These are phyloP conservation scores for Saccharum hybrid DNA, from an alignment of 202 grass and related monocot genomes.

Conservation along the genomic window DNA sequence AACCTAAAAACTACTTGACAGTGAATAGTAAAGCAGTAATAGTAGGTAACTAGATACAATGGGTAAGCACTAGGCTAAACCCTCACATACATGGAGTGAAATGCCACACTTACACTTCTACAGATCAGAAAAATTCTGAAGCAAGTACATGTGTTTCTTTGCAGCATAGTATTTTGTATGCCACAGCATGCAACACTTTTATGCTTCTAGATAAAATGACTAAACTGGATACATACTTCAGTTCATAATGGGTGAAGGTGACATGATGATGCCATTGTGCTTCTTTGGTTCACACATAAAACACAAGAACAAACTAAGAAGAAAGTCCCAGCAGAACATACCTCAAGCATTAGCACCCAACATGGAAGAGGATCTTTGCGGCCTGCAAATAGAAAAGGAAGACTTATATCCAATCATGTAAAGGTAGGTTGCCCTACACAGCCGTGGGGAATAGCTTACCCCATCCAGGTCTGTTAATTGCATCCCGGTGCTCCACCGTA, in stretches of 20 bases:
- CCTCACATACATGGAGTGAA: neutral
- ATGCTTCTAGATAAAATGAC: slow-evolving; percentile 21
- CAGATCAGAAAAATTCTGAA: neutral
- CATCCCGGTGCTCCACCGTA: slow-evolving; percentile 75
- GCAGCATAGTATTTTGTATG: neutral
- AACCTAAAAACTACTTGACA: no score
- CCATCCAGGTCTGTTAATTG: slow-evolving; percentile 86
- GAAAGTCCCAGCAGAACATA: slow-evolving; percentile 36
- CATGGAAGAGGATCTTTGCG: slow-evolving; percentile 64
- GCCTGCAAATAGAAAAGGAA: slow-evolving; percentile 51
- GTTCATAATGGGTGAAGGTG: neutral
- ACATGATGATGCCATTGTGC: slow-evolving; percentile 9
- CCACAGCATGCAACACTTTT: neutral
- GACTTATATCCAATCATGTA: slow-evolving; percentile 24
- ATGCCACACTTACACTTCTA: neutral
- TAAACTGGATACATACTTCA: slow-evolving; percentile 4
- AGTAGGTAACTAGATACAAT: no score
- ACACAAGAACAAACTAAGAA: slow-evolving; percentile 5
- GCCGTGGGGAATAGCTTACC: slow-evolving; percentile 59
- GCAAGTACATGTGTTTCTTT: neutral
- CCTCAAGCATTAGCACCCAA: slow-evolving; percentile 99
- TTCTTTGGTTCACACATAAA: slow-evolving; percentile 7
- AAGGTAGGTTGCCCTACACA: slow-evolving; percentile 31
- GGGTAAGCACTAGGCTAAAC: no score
- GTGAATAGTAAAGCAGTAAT: no score